Conservation (phyloP, 352 stramenopile genomes). For the Pythium brassicae region DNA sequence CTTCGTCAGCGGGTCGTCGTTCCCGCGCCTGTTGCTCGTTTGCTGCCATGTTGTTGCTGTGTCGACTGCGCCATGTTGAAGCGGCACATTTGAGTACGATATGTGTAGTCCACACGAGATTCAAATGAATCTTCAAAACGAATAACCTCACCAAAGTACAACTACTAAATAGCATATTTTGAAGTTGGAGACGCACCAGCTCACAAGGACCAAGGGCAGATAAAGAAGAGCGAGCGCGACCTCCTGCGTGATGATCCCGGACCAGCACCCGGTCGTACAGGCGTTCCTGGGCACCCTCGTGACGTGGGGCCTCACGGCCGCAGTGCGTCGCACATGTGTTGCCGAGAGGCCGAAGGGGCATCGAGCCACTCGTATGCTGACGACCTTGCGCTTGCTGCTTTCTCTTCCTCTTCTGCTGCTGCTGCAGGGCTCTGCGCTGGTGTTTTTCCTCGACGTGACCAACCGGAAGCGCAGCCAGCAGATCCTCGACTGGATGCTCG, state of each 20-base stretch:
- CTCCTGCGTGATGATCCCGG: constrained; percentile 53
- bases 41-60: too few relatives aligned
- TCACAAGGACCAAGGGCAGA: too few relatives aligned
- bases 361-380: too few relatives aligned
- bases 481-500: constrained; percentile 80
- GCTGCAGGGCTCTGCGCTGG: constrained; percentile 58
- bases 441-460: constrained; percentile 81
- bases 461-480: constrained; percentile 71
- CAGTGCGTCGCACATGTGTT: constrained; percentile 25
- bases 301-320: constrained; percentile 80
- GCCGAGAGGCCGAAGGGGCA: too few relatives aligned
- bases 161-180: too few relatives aligned
- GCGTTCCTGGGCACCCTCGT: constrained; percentile 79
- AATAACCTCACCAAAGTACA: too few relatives aligned
- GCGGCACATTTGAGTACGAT: not conserved
- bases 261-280: constrained; percentile 69
- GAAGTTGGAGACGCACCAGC: not conserved
- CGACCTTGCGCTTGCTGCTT: not conserved
- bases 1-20: constrained; percentile 10
- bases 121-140: too few relatives aligned
- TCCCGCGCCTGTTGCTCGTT: not conserved
- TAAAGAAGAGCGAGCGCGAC: not conserved
- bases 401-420: not conserved
- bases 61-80: not conserved
- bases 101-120: not conserved